These are phyloP conservation scores for Straminergon stramineum DNA, from an alignment of 225 moss, liverwort and hornwort genomes.

Conservation along the genomic window DNA sequence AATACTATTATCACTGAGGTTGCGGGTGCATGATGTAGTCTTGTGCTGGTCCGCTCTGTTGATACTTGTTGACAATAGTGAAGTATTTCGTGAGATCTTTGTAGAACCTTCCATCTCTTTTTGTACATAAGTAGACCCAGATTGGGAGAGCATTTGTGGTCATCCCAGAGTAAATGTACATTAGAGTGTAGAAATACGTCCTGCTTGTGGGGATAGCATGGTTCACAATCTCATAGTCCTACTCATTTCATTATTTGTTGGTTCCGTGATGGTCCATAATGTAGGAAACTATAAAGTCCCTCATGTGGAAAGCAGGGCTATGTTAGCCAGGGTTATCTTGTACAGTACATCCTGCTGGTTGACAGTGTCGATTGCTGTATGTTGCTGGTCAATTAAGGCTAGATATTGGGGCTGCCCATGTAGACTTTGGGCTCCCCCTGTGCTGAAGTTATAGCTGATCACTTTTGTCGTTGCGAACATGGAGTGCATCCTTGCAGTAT, in stretches of 20 bases:
- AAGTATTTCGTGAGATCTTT: background rate
- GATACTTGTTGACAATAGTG: background rate
- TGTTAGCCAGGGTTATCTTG: background rate
- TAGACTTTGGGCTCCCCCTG: conserved; percentile 1
- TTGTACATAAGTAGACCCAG: background rate
- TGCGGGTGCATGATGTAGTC: background rate
- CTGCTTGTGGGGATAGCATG: background rate
- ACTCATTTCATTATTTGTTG: background rate
- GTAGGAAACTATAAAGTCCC: background rate
- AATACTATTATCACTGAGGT: background rate
- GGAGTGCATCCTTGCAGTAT: background rate
- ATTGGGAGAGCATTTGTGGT: background rate
- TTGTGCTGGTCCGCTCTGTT: background rate
- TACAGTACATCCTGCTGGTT: background rate
- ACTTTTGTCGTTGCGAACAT: background rate
- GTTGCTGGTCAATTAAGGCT: background rate
- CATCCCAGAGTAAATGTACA: conserved; percentile 10
- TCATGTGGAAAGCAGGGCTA: background rate
- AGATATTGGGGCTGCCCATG: background rate
- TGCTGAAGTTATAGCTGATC: background rate
- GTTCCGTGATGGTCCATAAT: background rate
- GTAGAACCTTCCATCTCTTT: background rate
- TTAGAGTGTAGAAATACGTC: conserved; percentile 12
- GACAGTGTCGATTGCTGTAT: background rate
- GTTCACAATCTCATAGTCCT: background rate